Evolutionary conservation across 2,329 filamentous ascomycete genomes (phyloP), one percentile per base, ranked within the genome.

Genomic region (Aotearoamyces nothofagi): DNA sequence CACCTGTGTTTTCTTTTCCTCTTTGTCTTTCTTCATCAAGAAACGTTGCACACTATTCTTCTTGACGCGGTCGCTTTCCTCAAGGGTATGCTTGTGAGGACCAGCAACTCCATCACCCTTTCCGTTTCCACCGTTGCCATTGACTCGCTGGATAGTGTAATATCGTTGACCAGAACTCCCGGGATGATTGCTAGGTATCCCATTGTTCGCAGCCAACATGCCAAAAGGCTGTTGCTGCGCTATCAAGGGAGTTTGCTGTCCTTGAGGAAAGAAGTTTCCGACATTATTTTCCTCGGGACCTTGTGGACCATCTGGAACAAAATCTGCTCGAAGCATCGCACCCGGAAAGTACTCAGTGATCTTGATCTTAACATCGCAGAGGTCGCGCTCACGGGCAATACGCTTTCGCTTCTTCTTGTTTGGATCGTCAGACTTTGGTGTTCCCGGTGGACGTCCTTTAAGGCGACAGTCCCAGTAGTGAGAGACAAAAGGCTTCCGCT

Each of bases 341-440:
- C 64, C 67, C 7, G 75, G 67, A 30, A 78, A 76, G 53, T 80
- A 81, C 51, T 86, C 79, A 3, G 78, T 83, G 34, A 86, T 81
- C 51, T 84, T 86, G 50, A 86, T 83, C 54, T 86, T 86, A 38
- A 86, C 79, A 50, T 86, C 78, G 49, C 80, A 87, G n/a, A 84
- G 61, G 53, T 84, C 77, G 9, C 77, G 63, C 50, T 80, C 72
- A 23, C 80, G 63, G n/a, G 75, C 75, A 19, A 66, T 71, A 15
- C 80, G 71, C 53, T 82, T 84, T 20, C 80, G 66, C 52, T 83
- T 84, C 61, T 82, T 84, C 58, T 83, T 84, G 48, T 71, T 74
- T 0, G 80, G 79, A 42, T 86, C 78, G 26, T 78, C 70, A 1
- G 77, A 80, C 49, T 86, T 84, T 34, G 77, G 75, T 4, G 79